Base-by-base conservation (phyloP, 495 filamentous ascomycete genomes). In the Neurospora sp. region DNA sequence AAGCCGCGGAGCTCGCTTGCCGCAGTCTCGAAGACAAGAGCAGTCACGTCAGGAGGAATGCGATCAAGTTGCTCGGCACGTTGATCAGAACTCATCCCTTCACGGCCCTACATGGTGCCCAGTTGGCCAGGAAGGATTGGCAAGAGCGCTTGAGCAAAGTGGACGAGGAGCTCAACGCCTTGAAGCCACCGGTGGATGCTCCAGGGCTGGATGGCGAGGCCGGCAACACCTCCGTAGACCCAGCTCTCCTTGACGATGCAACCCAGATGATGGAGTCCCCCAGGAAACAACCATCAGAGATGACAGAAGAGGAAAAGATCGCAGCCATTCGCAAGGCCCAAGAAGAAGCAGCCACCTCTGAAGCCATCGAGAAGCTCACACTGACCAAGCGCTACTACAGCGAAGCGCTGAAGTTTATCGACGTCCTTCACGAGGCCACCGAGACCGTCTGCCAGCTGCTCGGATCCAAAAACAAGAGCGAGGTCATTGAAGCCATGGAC, bases 401-500 rank as follows among this genome's bases (percentile, higher is more conserved):
- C 23, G 95, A 98, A 81, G 96, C 96, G 18, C 87, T 98, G 62
- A 91, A 92, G 62, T 99, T 99, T 80, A 97, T 98, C 76, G 92
- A 97, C 74, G 92, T 95, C n/a, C 84, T 99, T 20, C 94, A 97
- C 77, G 87, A 89, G 14, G 93, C 92, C 40, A 95, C 93, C 1
- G 84, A 82, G 3, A 86, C 90, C 14, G 89, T 98, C 20, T 93
- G 91, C 74, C 95, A 97, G 82, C 87, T 99, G 6, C 86, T 99
- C 11, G 91, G 92, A 7, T 95, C 95, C 16, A 93, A 92, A 78
- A 99, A 98, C 84, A 98, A 98, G 85, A 96, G 91, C 75, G 96
- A 99, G 81, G 93, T 97, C 35, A 97, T 98, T 72, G 96, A 98
- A 79, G 96, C 96, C 4, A 99, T 99, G 94, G 96, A 99, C 78